Evolutionary conservation across 2,329 filamentous ascomycete species (phyloP).

Genomic region (Thielaviopsis euricoi): DNA sequence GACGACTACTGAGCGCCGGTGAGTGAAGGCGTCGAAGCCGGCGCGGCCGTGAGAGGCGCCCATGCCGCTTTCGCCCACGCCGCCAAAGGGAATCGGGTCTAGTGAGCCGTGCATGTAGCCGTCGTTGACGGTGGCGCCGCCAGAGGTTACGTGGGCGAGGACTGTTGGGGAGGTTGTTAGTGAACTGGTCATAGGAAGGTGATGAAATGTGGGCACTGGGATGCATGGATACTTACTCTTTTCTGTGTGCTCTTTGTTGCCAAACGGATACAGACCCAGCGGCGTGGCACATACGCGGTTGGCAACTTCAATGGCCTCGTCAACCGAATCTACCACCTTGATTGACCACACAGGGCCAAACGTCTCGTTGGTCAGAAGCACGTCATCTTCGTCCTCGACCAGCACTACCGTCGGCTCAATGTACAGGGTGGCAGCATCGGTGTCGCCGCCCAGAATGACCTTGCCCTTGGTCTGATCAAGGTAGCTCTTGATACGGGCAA

Average conservation of each 20-base stretch:
- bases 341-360: constrained; percentile 90
- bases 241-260: constrained; percentile 59
- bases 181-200: too few species aligned
- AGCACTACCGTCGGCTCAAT: constrained; percentile 91
- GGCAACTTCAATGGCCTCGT: constrained; percentile 69
- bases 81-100: constrained; percentile 61
- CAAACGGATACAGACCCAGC: constrained; percentile 72
- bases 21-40: constrained; percentile 53
- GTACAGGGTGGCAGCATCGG: constrained; percentile 64
- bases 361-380: constrained; percentile 66
- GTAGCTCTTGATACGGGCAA: constrained; percentile 74
- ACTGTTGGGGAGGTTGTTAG: constrained; percentile 28
- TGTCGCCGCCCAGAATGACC: constrained; percentile 72
- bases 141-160: constrained; percentile 45
- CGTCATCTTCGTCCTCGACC: constrained; percentile 57
- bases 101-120: constrained; percentile 56
- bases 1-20: constrained; percentile 38
- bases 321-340: constrained; percentile 59
- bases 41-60: constrained; percentile 64
- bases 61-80: constrained; percentile 62
- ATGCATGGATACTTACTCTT: constrained; percentile 53
- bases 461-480: constrained; percentile 69
- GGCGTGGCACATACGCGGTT: constrained; percentile 73
- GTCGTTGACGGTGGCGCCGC: constrained; percentile 50
- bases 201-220: too few species aligned